Evolutionary conservation across 352 stramenopile species (phyloP).

Genomic region (Phytophthora megakarya): DNA sequence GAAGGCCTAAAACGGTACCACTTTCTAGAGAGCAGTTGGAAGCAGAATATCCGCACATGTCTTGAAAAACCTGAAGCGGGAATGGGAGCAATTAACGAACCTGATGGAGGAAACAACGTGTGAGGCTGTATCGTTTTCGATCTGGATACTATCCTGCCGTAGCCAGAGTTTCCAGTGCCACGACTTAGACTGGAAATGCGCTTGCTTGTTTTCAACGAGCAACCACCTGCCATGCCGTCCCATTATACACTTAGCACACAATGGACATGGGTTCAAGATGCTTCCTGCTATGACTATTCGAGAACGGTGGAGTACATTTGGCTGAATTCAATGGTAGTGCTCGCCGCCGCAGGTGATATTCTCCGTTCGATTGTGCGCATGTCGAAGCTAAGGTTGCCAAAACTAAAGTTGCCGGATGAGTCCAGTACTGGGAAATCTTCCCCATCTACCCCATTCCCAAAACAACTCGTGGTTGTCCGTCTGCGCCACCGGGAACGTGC

Average conservation of each 20-base stretch:
- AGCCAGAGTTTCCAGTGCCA: neutral
- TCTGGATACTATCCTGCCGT: neutral
- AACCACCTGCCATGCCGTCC: constrained; percentile 9
- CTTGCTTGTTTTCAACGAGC: constrained; percentile 4
- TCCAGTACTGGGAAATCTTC: too few relatives aligned
- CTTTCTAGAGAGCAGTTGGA: constrained; percentile 1
- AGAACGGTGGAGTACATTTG: constrained; percentile 7
- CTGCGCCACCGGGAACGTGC: too few relatives aligned
- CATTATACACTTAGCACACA: too few relatives aligned
- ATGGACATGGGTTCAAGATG: constrained; percentile 1
- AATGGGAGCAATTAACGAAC: constrained; percentile 19
- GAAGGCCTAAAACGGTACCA: too few relatives aligned
- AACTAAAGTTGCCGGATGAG: too few relatives aligned
- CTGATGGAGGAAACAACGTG: constrained; percentile 12
- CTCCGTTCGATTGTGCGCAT: constrained; percentile 2
- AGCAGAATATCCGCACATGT: neutral
- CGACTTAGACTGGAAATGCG: constrained; percentile 3
- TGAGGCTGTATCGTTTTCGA: constrained; percentile 14
- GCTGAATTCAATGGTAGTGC: neutral
- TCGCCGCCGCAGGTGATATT: neutral
- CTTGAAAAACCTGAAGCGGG: constrained; percentile 13
- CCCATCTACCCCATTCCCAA: too few relatives aligned
- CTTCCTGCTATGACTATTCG: constrained; percentile 3
- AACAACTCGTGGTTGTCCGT: too few relatives aligned
- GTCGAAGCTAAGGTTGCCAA: neutral